phyloP scores from a whole-genome alignment of 768 basidiomycete species.

The Boletus speciosus region DNA sequence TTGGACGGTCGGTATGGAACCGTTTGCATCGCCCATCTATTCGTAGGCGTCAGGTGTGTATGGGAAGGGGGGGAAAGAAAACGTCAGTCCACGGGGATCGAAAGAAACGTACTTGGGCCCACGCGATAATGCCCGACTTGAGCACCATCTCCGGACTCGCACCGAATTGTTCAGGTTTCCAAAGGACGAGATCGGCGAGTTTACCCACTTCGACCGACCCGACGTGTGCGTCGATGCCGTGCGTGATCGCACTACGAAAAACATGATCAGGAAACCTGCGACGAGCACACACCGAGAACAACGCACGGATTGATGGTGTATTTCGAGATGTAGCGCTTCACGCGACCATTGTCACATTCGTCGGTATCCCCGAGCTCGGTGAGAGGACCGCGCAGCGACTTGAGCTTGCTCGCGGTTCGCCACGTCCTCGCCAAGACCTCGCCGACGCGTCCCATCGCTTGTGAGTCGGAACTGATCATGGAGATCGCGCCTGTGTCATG shows the following conservation, averaged over 20 bases:
- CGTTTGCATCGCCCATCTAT: constrained; percentile 94
- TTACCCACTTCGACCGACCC: constrained; percentile 80
- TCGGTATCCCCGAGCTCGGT: constrained; percentile 46
- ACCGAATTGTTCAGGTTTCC: constrained; percentile 94
- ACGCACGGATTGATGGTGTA: constrained; percentile 96
- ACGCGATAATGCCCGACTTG: constrained; percentile 91
- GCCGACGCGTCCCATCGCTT: constrained; percentile 97
- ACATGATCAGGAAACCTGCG: not conserved
- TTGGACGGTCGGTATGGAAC: constrained; percentile 93
- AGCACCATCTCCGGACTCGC: constrained; percentile 90
- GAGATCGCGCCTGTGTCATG: constrained; percentile 93
- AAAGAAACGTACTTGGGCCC: constrained; percentile 61
- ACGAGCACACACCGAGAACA: no score
- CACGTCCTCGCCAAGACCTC: constrained; percentile 92
- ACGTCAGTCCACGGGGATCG: not conserved
- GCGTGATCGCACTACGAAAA: constrained; percentile 68
- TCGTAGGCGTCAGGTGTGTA: not conserved
- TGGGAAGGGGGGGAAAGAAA: no score
- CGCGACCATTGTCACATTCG: constrained; percentile 71
- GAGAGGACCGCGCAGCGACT: constrained; percentile 72
- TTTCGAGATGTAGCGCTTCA: constrained; percentile 93
- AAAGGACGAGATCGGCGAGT: constrained; percentile 92
- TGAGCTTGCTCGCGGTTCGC: constrained; percentile 97
- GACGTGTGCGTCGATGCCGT: constrained; percentile 85
- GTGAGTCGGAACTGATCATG: constrained; percentile 95